Evolutionary conservation across 495 filamentous ascomycete species (phyloP).

Genomic region (Xylaria castorea): DNA sequence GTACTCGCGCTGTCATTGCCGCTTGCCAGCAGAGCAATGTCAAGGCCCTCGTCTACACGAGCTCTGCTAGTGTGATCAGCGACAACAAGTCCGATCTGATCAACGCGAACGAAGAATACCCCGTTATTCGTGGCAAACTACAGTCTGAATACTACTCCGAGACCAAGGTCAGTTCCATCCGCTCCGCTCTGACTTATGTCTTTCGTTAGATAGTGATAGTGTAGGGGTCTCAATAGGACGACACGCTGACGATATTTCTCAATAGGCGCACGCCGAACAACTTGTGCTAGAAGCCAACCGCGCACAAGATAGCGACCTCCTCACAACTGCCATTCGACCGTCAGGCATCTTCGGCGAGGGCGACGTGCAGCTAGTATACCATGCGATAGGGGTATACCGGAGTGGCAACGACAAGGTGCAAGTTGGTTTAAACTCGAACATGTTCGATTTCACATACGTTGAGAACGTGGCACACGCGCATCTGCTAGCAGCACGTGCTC

Average conservation of each 20-base stretch:
- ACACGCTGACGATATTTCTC: neutral
- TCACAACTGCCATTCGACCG: constrained; percentile 83
- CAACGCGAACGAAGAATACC: constrained; percentile 89
- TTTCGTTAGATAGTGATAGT: neutral
- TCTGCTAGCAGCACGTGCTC: constrained; percentile 72
- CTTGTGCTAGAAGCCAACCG: constrained; percentile 87
- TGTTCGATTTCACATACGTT: constrained; percentile 86
- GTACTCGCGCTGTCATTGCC: constrained; percentile 79
- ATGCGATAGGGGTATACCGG: constrained; percentile 69
- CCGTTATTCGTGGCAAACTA: constrained; percentile 69
- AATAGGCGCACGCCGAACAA: constrained; percentile 85
- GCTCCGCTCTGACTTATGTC: neutral
- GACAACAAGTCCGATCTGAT: constrained; percentile 81
- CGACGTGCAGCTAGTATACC: constrained; percentile 69
- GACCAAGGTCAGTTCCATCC: constrained; percentile 72
- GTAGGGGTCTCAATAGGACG: neutral
- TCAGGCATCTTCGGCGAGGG: constrained; percentile 92
- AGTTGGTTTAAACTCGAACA: constrained; percentile 85
- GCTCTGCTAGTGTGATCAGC: constrained; percentile 85
- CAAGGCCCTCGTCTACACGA: constrained; percentile 94
- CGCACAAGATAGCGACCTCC: constrained; percentile 63
- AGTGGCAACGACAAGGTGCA: constrained; percentile 77
- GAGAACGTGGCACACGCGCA: constrained; percentile 79
- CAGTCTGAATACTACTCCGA: constrained; percentile 93
- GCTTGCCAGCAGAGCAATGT: constrained; percentile 76